Conservation (phyloP, 352 stramenopile genomes). For the Phytophthora europaea region DNA sequence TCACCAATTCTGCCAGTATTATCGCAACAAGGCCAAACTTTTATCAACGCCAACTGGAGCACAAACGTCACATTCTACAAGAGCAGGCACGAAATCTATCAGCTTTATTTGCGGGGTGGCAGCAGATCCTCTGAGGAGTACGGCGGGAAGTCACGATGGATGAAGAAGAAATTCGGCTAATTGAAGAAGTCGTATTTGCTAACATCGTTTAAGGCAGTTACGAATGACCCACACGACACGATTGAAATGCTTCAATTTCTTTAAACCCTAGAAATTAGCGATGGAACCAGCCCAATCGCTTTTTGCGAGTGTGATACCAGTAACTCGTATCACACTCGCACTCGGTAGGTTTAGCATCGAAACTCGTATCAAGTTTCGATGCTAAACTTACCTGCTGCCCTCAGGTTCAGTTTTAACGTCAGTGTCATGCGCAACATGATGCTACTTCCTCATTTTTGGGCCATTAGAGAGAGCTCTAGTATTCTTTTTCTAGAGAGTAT, state of each 20-base stretch:
- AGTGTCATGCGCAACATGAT: background rate
- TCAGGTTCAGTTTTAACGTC: background rate
- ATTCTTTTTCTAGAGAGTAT: background rate
- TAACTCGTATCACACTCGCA: no score
- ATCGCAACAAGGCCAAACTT: slow-evolving; percentile 34
- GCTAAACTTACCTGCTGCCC: background rate
- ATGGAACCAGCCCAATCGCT: background rate
- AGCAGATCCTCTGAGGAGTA: no score
- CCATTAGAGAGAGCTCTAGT: slow-evolving; percentile 3
- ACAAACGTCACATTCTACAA: background rate
- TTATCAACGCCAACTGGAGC: background rate
- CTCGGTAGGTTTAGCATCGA: no score
- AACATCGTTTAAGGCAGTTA: no score
- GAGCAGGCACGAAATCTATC: background rate
- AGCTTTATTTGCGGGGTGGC: no score
- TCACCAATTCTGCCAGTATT: slow-evolving; percentile 40
- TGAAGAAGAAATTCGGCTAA: background rate
- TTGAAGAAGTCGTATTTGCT: background rate
- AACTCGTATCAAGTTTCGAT: no score
- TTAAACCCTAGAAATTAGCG: background rate
- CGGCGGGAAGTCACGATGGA: background rate
- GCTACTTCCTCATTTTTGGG: background rate
- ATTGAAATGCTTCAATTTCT: no score
- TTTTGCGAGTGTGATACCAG: no score
- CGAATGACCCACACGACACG: no score